Evolutionary conservation across 768 basidiomycete species (phyloP), one percentile per base, ranked within the genome.

Genomic region (Boletus reticuloceps): DNA sequence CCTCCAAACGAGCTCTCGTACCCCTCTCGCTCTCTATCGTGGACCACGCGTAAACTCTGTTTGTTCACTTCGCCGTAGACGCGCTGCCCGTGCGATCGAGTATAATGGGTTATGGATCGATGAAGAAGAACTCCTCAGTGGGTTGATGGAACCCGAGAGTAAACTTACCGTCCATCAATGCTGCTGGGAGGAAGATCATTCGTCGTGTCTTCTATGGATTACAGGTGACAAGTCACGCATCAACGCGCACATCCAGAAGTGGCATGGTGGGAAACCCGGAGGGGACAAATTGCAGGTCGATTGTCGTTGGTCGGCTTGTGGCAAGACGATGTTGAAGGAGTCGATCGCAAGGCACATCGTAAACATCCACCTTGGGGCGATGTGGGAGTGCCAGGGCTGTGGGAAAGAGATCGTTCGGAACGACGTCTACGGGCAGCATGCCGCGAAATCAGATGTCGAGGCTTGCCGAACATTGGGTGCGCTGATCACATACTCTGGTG

Each of bases 291-390:
- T 14, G 6, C 11, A 31, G 19, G 25, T 20, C 6, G 13, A 36
- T 2, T 65, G 63, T 41, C 39, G 25, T 19, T 64, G 63, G 64
- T 40, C 50, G 0, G 25, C 16, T n/a, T 69, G 65, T n/a, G 41
- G 36, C 1, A 47, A 50, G 42, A 39, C 2, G 2, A 69, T 69
- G 62, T 19, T 51, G 7, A 69, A 67, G 37, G 68, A 67, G 31
- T 68, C 62, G n/a, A 43, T 67, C 4, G 25, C 47, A 2, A 52
- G 67, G 2, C 65, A 68, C 7, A 27, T 68, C 0, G 42, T 60
- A 0, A 40, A 44, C 9, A 19, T 53, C 7, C 68, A 69, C 20
- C 48, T 67, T 0, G 53, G 36, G 11, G 54, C 6, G 25, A 27
- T 6, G 25, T 27, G 25, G 25, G 25, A 27, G 5, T 27, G 25